phyloP scores from a whole-genome alignment of 2,329 filamentous ascomycete species.

The Pyrenochaeta sp. region DNA sequence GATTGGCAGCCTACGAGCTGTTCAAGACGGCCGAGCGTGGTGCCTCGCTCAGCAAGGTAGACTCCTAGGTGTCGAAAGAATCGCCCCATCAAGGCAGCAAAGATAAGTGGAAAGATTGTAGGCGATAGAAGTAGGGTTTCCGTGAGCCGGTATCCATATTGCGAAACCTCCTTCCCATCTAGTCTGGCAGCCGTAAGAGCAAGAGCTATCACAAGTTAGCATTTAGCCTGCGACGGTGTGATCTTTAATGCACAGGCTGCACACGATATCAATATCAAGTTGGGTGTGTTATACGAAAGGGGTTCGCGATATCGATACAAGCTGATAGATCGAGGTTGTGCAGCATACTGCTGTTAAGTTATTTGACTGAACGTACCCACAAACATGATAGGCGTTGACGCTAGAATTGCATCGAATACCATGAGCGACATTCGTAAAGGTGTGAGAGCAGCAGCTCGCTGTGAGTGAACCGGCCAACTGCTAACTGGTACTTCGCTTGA shows the following conservation, averaged over 20 bases:
- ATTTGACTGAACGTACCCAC: conserved; percentile 22
- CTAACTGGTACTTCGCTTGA: neutral
- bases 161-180: conserved; percentile 24
- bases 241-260: neutral
- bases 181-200: conserved; percentile 33
- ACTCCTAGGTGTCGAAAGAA: conserved; percentile 37
- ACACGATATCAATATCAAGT: neutral
- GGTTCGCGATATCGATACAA: neutral
- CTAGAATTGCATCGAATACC: conserved; percentile 33
- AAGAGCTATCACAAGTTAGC: conserved; percentile 28
- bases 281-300: neutral
- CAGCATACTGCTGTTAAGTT: neutral
- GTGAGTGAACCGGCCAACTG: conserved; percentile 27
- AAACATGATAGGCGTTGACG: conserved; percentile 38
- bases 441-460: conserved; percentile 29
- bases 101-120: conserved; percentile 41
- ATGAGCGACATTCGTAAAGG: conserved; percentile 26
- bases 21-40: conserved; percentile 40
- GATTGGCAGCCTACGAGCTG: conserved; percentile 41
- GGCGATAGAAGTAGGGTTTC: conserved; percentile 34
- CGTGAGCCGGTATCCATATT: conserved; percentile 22
- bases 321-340: neutral
- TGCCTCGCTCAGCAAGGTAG: conserved; percentile 38
- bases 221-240: neutral
- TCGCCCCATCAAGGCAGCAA: conserved; percentile 41